These are phyloP conservation scores for Colletotrichum sp. DNA, from an alignment of 2,329 filamentous ascomycete species.

Conservation along the genomic window DNA sequence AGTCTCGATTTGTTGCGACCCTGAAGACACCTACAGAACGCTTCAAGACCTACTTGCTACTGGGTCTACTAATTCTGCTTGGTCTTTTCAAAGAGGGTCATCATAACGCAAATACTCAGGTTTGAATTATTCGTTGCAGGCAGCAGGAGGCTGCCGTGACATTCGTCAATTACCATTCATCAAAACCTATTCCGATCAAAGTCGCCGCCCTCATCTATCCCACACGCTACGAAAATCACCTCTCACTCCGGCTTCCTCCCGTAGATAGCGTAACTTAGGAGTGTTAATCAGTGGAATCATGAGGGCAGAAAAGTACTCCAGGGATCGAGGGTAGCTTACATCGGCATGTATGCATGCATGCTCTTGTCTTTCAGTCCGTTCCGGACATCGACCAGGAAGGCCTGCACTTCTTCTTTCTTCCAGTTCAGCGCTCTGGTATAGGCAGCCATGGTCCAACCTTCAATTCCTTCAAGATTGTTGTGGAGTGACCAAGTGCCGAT, in stretches of 20 bases:
- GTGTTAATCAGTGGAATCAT: neutral
- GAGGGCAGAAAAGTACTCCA: neutral
- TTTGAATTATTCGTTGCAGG: neutral
- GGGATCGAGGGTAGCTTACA: conserved; percentile 31
- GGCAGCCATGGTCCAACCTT: conserved; percentile 38
- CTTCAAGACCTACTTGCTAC: neutral
- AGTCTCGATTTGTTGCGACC: neutral
- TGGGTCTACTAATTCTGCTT: neutral
- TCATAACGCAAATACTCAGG: neutral
- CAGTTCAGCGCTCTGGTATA: conserved; percentile 37
- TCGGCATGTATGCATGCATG: conserved; percentile 41
- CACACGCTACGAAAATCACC: neutral
- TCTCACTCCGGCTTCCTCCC: neutral
- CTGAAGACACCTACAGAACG: neutral
- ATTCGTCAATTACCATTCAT: neutral
- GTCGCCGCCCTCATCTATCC: neutral
- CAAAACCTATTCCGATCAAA: neutral
- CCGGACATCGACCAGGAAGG: conserved; percentile 37
- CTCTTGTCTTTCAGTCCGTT: conserved; percentile 34
- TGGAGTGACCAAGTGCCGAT: conserved; percentile 43
- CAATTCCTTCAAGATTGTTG: conserved; percentile 36
- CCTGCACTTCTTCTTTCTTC: conserved; percentile 35
- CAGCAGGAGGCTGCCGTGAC: neutral
- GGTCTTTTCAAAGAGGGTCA: neutral
- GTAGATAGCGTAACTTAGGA: neutral